Evolutionary conservation across 2,329 filamentous ascomycete genomes (phyloP), one percentile per base, ranked within the genome.

Genomic region (Coniochaeta pulveracea): DNA sequence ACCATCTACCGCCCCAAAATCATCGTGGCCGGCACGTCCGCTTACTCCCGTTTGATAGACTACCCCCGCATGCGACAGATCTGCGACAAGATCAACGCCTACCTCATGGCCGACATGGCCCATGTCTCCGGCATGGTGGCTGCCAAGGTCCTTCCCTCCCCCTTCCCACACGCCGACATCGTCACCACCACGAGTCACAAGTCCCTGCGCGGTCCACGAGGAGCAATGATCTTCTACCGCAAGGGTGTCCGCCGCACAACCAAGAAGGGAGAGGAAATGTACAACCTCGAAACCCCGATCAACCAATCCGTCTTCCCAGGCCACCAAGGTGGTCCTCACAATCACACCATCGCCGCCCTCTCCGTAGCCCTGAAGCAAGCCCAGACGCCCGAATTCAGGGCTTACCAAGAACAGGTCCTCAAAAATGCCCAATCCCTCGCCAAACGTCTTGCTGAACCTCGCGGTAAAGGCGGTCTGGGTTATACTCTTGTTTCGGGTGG

Each of bases 181-280:
- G 91, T 98, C 43, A 98, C 91, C 30, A 98, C 91, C 15, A 98
- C 91, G 23, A 95, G 85, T 41, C 91, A 98, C 72, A 98, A 98
- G 69, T 93, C 85, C 39, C 74, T 98, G 42, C 83, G 91, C 54
- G 91, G 91, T 23, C 91, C 91, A 23, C 79, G 91, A 52, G 91
- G 91, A 46, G 91, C 91, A 49, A 84, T 98, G 76, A 98, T 98
- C 58, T 98, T 98, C 72, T 98, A 80, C 76, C 81, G 91, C 48
- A 93, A 85, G 61, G 91, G 91, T 42, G 82, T 95, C 21, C 73
- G 89, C 46, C 78, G 75, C 54, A 76, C 79, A 34, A 82, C 93
- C 56, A 85, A 80, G 31, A 88, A 86, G 52, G 80, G 82, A 56
- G 78, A 93, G 51, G 77, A 81, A 46, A 60, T 84, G 54, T 98